A percentile compares a stretch with the other conserved stretches of the same genome.
phyloP scores from a whole-genome alignment of 306 rosid species.

The Spatholobus suberectus region DNA sequence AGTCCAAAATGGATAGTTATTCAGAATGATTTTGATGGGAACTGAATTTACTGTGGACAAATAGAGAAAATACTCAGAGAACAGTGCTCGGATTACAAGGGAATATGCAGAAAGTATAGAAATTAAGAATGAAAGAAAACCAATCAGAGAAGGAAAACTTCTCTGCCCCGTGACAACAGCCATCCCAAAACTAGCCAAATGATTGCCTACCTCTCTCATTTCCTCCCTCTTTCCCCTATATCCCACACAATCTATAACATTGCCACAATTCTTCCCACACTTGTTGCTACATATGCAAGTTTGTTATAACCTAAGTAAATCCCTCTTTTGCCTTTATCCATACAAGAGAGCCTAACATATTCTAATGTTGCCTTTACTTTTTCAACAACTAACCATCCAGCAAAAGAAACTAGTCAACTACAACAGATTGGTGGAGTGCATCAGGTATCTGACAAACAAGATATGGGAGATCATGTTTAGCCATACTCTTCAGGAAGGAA shows the following conservation, averaged over 20 bases:
- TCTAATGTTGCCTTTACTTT: not conserved
- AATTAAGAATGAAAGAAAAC: not conserved
- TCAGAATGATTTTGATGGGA: not conserved
- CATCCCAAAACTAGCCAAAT: not conserved
- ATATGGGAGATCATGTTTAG: not conserved
- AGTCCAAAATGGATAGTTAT: not conserved
- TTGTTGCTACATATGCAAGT: not conserved
- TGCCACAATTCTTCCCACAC: not conserved
- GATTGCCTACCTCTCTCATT: not conserved
- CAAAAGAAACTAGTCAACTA: conserved; percentile 18
- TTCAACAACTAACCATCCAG: not conserved
- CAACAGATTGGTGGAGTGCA: not conserved
- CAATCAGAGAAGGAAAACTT: not conserved
- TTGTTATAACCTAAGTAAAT: not conserved
- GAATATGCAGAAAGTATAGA: not conserved
- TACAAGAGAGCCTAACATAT: not conserved
- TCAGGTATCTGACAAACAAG: not conserved
- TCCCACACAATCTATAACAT: not conserved
- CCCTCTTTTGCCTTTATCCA: not conserved
- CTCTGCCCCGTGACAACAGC: not conserved
- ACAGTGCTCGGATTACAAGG: not conserved
- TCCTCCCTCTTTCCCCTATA: not conserved
- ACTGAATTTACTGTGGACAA: not conserved
- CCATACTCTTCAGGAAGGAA: not conserved
- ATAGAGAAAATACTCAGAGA: not conserved